Evolutionary conservation across 805 yeast species (phyloP), one percentile per base, ranked within the genome.

Genomic region (Kregervanrija pseudodelftensis): DNA sequence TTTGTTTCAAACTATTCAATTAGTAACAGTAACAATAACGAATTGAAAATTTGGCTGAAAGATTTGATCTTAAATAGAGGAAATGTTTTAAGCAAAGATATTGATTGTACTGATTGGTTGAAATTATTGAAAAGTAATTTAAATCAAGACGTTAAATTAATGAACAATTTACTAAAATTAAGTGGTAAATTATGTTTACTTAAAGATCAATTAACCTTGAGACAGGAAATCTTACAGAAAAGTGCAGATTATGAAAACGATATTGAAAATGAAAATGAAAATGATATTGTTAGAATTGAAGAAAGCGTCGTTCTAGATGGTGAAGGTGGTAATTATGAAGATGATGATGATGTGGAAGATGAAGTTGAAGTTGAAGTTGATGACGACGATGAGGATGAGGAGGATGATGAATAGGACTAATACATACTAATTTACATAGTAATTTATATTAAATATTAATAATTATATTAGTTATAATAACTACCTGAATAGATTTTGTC

Each of bases 131-230:
- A 79, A 59, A 58, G 74, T 3, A 71, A 83, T 0, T 66, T 90
- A 30, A 65, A 70, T 14, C 68, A 76, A 45, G 82, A 76, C 31
- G 70, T 76, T 61, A 73, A 73, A 49, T 71, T 73, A 17, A 65
- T 91, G 50, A 84, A 90, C 8, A 73, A 77, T 35, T 69, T 91
- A 42, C 66, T 90, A 22, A 80, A 93, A 1, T 72, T 91, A 30
- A 95, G 90, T 61, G 99, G 99, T 39, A 77, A 93, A 51, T 68
- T 91, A 39, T 85, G 82, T 56, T 72, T 91, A 61, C 70, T 91
- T 37, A 76, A 76, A 51, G 76, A 88, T 3, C 98, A 91, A 65
- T 72, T 87, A 10, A 73, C 76, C 46, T 66, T 91, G 51, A 79
- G 97, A 57, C 62, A 65, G 34, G 80, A 75, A 37, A 65, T 74